These are phyloP conservation scores for Funneliformis mosseae DNA, from an alignment of 192 early-diverging fungal species.

Conservation along the genomic window DNA sequence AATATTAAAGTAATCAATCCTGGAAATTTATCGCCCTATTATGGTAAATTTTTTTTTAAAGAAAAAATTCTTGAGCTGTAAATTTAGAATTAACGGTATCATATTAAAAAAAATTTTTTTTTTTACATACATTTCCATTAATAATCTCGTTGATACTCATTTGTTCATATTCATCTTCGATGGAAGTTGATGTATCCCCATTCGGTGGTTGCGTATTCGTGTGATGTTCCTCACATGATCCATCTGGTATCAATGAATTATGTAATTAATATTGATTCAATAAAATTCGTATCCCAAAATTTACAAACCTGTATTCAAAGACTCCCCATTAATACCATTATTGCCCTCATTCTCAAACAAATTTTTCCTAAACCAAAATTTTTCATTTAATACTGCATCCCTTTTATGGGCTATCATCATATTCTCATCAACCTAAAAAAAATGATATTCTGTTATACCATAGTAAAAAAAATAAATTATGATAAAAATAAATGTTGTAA, in stretches of 20 bases:
- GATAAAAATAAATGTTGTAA: neutral
- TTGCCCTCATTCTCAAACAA: constrained; percentile 48
- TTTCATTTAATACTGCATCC: constrained; percentile 77
- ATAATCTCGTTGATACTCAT: constrained; percentile 93
- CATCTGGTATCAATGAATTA: neutral
- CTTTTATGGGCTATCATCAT: constrained; percentile 86
- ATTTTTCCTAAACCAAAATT: constrained; percentile 91
- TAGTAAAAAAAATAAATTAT: neutral
- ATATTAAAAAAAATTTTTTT: constrained; percentile 32
- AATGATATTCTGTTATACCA: neutral
- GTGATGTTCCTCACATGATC: neutral
- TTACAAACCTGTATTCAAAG: neutral
- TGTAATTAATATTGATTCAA: neutral
- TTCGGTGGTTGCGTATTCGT: neutral
- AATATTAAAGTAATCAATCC: constrained; percentile 86
- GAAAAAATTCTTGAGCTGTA: neutral
- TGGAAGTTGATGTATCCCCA: neutral
- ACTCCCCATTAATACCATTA: neutral
- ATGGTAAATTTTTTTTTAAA: neutral
- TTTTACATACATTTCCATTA: constrained; percentile 66
- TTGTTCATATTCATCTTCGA: constrained; percentile 57
- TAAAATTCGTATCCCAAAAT: neutral
- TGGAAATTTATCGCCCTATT: constrained; percentile 61
- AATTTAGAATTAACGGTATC: neutral
- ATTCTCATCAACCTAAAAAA: constrained; percentile 82